These are phyloP conservation scores for Collybiopsis confluens DNA, from an alignment of 768 basidiomycete genomes.

Conservation along the genomic window DNA sequence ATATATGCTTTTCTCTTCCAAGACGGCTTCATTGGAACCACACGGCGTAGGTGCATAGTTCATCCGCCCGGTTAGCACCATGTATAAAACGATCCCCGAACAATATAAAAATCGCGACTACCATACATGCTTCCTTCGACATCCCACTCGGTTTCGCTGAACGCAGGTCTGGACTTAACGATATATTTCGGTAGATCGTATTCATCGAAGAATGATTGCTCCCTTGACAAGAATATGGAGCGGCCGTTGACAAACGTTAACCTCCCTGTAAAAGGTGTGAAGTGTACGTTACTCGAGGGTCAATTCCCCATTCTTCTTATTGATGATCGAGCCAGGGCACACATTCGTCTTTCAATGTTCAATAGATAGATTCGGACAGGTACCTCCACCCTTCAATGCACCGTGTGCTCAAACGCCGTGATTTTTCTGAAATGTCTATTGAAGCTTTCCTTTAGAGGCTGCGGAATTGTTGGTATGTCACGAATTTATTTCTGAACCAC, in stretches of 20 bases:
- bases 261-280: background rate
- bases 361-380: background rate
- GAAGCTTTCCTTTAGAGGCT: background rate
- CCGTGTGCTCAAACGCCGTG: background rate
- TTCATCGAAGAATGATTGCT: too few relatives aligned
- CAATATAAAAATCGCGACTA: too few relatives aligned
- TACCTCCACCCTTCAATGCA: background rate
- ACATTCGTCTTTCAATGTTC: background rate
- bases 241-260: too few relatives aligned
- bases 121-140: too few relatives aligned
- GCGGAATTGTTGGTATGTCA: constrained; percentile 6
- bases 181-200: constrained; percentile 71
- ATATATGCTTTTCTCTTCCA: too few relatives aligned
- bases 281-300: constrained; percentile 4
- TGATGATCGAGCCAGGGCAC: background rate
- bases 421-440: constrained; percentile 1
- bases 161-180: too few relatives aligned
- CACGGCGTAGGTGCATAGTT: constrained; percentile 11
- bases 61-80: constrained; percentile 26
- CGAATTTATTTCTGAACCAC: constrained; percentile 1
- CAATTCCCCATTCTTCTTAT: background rate
- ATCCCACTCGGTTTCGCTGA: too few relatives aligned
- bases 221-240: too few relatives aligned
- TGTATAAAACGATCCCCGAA: too few relatives aligned
- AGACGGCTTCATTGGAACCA: too few relatives aligned